Evolutionary conservation across 2,329 filamentous ascomycete genomes (phyloP).

Genomic region (Botrytis sinoallii): DNA sequence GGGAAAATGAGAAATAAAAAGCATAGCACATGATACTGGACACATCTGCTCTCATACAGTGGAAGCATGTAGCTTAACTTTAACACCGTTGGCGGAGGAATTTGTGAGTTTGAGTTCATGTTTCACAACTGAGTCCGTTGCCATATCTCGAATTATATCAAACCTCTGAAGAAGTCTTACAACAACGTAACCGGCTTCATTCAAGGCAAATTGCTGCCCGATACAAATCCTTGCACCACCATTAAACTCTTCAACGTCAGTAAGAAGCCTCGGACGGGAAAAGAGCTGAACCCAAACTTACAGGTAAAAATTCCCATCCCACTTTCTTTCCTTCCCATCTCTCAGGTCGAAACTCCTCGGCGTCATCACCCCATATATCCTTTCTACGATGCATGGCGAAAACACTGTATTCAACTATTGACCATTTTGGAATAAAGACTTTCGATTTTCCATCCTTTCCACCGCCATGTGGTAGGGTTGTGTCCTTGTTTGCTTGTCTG

Average conservation of each 20-base stretch:
- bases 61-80: constrained; percentile 44
- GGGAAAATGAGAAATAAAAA: background rate
- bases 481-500: constrained; percentile 27
- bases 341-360: constrained; percentile 42
- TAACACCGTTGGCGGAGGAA: constrained; percentile 56
- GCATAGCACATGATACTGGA: background rate
- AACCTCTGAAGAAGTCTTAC: constrained; percentile 22
- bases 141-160: constrained; percentile 35
- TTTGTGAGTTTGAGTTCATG: constrained; percentile 23
- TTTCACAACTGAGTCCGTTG: constrained; percentile 55
- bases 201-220: constrained; percentile 42
- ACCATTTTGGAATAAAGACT: constrained; percentile 31
- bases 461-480: constrained; percentile 34
- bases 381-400: constrained; percentile 40
- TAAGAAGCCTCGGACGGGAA: background rate
- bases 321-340: constrained; percentile 38
- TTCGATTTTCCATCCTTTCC: constrained; percentile 33
- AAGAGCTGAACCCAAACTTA: background rate
- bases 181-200: constrained; percentile 20
- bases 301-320: constrained; percentile 54
- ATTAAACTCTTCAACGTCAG: constrained; percentile 19
- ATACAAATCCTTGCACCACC: constrained; percentile 52
- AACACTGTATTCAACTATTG: constrained; percentile 20
- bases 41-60: background rate
- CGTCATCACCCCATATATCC: constrained; percentile 41